These are phyloP conservation scores for Aurantiochytrium sp. DNA, from an alignment of 108 stramenopile genomes.

Conservation along the genomic window DNA sequence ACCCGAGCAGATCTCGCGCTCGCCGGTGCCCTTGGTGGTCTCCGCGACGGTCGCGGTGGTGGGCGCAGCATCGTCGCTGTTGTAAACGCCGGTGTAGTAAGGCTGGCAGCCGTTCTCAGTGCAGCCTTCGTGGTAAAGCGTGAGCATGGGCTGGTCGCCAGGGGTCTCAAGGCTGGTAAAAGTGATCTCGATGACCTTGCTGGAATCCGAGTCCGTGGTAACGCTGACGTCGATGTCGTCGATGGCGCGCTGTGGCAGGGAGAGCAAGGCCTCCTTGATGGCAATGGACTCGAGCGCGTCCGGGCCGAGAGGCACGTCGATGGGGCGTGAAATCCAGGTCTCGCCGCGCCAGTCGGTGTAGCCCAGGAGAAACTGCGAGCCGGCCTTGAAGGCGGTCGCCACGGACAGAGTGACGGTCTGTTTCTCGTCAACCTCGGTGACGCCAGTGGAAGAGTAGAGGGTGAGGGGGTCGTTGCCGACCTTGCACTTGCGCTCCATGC, in stretches of 20 bases:
- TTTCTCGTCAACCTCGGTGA: background rate
- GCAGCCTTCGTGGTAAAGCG: background rate
- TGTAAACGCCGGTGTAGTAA: background rate
- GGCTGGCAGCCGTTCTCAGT: background rate
- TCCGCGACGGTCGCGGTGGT: background rate
- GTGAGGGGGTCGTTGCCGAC: slow-evolving; percentile 44
- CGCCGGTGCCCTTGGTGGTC: background rate
- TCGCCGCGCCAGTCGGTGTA: slow-evolving; percentile 11
- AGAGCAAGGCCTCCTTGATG: background rate
- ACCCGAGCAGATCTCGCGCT: background rate
- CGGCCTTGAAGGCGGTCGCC: background rate
- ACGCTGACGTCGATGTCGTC: background rate
- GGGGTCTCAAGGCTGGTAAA: background rate
- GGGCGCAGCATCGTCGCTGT: background rate
- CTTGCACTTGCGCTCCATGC: slow-evolving; percentile 48
- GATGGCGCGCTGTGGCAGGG: background rate
- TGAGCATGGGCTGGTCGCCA: slow-evolving; percentile 31
- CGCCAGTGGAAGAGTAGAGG: background rate
- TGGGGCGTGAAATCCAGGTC: slow-evolving; percentile 27
- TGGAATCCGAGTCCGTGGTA: background rate
- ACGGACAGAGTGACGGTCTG: background rate
- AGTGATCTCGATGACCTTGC: background rate
- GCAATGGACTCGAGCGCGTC: slow-evolving; percentile 24
- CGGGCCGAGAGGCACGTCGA: slow-evolving; percentile 34
- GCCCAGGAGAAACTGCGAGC: background rate